Base-by-base conservation (phyloP, 805 yeast genomes). In the Metschnikowia lunata region DNA sequence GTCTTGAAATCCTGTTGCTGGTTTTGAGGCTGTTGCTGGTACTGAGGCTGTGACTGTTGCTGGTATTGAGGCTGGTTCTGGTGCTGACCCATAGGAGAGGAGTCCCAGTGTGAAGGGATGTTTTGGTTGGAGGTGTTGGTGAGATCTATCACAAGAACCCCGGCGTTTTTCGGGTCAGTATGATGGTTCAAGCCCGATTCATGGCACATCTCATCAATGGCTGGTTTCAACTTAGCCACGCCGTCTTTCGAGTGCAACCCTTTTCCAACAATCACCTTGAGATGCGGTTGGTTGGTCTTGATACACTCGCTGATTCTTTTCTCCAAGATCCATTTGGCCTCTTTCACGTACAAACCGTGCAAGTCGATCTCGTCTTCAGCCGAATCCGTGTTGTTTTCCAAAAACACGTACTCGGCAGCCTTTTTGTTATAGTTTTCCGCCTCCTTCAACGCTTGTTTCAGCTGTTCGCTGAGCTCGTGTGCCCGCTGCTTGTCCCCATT, bases 371-470 rank as follows among this genome's bases (percentile, higher is more conserved):
- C 98, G 62, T 88, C 84, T 23, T 74, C 73, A 29, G 77, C 82
- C n/a, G 91, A 82, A 58, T 90, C 97, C 33, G 87, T 78, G 59
- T 91, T 91, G 63, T 91, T 91, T 52, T 85, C 90, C 35, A 82
- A 71, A 62, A 91, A 91, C 1, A 87, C 96, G 58, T 83, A 89
- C 61, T 83, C 88, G 1, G 97, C 97, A 4, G 98, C 99, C 62
- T 82, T 79, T 14, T 72, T 67, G 64, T 90, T 90, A 60, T 74
- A 79, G 32, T 70, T 61, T 36, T 88, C 95, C 30, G 88, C 93
- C 51, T 82, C 66, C 0, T 58, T 64, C 27, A 69, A 71, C 47
- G 79, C 80, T 48, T 73, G 60, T 58, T 87, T 83, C 29, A 91
- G 83, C 58, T 82, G 67, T 31, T 78, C 80, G 40, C 95, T 84